Evolutionary conservation across 306 rosid genomes (phyloP).

Genomic region (cucumber (Cucumis sativus)): Cucumber_9930_V3 NC_026657.2:33614501-33615000

Average conservation of each 20-base stretch:
- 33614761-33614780: not conserved
- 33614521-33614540: slow-evolving; percentile 90
- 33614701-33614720: not conserved
- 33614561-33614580: slow-evolving; percentile 97
- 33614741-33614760: not conserved
- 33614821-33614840: no score
- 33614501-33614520: not conserved
- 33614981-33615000: not conserved
- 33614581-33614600: slow-evolving; percentile 96
- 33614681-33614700: not conserved
- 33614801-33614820: not conserved
- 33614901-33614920: not conserved
- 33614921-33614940: not conserved
- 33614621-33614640: slow-evolving; percentile 1
- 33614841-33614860: not conserved
- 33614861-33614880: not conserved
- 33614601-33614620: slow-evolving; percentile 88
- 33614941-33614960: not conserved
- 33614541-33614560: slow-evolving; percentile 86
- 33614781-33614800: not conserved
- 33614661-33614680: not conserved
- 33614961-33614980: not conserved
- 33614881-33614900: not conserved
- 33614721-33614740: slow-evolving; percentile 1
- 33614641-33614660: slow-evolving; percentile 9